A percentile compares a stretch with the other conserved stretches of the same genome.
phyloP scores from a whole-genome alignment of 1,284 basidiomycete species.

The Marasmius sp. region DNA sequence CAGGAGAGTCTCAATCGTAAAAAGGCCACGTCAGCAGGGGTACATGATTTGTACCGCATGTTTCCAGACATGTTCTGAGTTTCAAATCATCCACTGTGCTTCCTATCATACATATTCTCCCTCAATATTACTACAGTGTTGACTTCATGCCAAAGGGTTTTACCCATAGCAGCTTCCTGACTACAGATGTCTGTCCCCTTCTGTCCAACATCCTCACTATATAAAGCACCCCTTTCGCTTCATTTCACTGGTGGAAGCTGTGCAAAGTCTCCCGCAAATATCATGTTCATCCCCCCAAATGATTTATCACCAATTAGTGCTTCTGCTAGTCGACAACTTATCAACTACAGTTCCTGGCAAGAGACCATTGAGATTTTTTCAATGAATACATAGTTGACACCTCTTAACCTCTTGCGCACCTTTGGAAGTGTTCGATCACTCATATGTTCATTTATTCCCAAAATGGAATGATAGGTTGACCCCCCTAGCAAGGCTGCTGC shows the following conservation, averaged over 20 bases:
- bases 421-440: neutral
- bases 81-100: neutral
- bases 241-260: slow-evolving; percentile 5
- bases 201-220: slow-evolving; percentile 4
- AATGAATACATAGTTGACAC: slow-evolving; percentile 8
- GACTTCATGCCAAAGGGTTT: slow-evolving; percentile 21
- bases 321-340: neutral
- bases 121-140: slow-evolving; percentile 22
- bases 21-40: neutral
- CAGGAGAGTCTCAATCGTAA: neutral
- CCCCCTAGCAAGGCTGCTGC: neutral
- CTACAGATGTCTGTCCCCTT: neutral
- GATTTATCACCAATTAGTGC: neutral
- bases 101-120: slow-evolving; percentile 17
- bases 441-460: neutral
- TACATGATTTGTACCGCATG: slow-evolving; percentile 2
- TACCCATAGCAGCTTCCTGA: slow-evolving; percentile 11
- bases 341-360: slow-evolving; percentile 16
- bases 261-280: slow-evolving; percentile 10
- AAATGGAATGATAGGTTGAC: neutral
- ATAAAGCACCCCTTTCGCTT: slow-evolving; percentile 13
- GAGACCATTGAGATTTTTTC: slow-evolving; percentile 15
- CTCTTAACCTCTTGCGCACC: neutral
- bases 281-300: slow-evolving; percentile 11
- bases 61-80: slow-evolving; percentile 1